Evolutionary conservation across 1,139 yeast genomes (phyloP).

Genomic region (Zygosaccharomyces pseudobailii): DNA sequence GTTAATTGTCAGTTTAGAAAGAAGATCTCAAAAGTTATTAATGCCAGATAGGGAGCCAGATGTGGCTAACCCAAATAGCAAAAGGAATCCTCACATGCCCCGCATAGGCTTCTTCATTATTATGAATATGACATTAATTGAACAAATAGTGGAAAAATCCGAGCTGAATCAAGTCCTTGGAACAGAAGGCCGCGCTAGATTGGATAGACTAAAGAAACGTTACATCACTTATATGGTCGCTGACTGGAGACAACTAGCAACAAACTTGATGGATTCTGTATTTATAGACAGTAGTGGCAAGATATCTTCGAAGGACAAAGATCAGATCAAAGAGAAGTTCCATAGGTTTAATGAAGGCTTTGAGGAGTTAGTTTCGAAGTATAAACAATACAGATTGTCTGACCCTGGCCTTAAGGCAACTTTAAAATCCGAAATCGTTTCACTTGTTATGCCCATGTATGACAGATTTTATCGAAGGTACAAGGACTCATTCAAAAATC

Average conservation of each 20-base stretch:
- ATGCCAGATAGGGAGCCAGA: constrained; percentile 38
- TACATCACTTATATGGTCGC: constrained; percentile 71
- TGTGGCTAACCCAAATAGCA: constrained; percentile 21
- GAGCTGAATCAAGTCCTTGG: constrained; percentile 56
- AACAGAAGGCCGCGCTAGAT: constrained; percentile 52
- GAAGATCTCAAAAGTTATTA: constrained; percentile 43
- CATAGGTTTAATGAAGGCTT: constrained; percentile 75
- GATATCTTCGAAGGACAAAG: constrained; percentile 66
- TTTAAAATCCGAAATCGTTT: constrained; percentile 32
- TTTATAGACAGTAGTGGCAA: constrained; percentile 47
- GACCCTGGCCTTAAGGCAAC: constrained; percentile 58
- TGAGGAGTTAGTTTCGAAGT: constrained; percentile 63
- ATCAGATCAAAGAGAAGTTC: constrained; percentile 80
- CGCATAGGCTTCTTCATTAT: constrained; percentile 67
- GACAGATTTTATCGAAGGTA: constrained; percentile 58
- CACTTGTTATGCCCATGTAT: constrained; percentile 75
- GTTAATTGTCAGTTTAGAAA: constrained; percentile 56
- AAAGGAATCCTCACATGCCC: constrained; percentile 32
- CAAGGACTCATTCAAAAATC: constrained; percentile 33
- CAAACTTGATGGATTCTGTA: constrained; percentile 66
- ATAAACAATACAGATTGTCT: constrained; percentile 59
- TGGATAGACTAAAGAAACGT: constrained; percentile 66
- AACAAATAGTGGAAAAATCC: constrained; percentile 64
- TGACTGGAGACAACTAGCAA: constrained; percentile 81
- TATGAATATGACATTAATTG: constrained; percentile 68